These are phyloP conservation scores for Cordyceps cicadae DNA, from an alignment of 2,329 filamentous ascomycete genomes.

Conservation along the genomic window DNA sequence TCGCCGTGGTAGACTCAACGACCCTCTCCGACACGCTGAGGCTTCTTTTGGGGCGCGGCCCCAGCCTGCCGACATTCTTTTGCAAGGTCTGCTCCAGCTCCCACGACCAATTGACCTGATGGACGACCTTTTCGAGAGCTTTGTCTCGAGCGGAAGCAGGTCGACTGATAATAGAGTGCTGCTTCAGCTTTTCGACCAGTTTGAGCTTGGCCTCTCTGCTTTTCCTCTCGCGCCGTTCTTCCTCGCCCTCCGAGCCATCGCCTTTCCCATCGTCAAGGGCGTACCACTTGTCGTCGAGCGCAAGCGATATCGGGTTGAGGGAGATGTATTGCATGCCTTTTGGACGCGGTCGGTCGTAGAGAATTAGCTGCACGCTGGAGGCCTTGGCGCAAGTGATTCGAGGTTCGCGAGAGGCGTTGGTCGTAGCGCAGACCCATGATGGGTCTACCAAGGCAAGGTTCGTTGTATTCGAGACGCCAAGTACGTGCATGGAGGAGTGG, in stretches of 20 bases:
- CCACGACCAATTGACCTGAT: constrained; percentile 92
- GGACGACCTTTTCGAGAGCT: constrained; percentile 71
- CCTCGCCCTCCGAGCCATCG: constrained; percentile 58
- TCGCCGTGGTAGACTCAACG: constrained; percentile 82
- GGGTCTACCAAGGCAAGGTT: constrained; percentile 47
- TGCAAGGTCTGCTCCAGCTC: constrained; percentile 81
- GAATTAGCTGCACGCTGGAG: constrained; percentile 73
- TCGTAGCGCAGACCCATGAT: constrained; percentile 58
- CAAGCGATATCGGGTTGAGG: constrained; percentile 77
- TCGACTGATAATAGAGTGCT: constrained; percentile 76
- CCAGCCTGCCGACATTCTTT: constrained; percentile 80
- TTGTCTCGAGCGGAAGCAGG: constrained; percentile 73
- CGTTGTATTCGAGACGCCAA: constrained; percentile 70
- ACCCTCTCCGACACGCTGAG: constrained; percentile 91
- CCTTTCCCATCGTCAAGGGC: constrained; percentile 25
- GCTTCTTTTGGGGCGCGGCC: constrained; percentile 69
- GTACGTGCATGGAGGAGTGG: constrained; percentile 70
- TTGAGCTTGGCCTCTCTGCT: constrained; percentile 52
- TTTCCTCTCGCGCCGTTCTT: constrained; percentile 55
- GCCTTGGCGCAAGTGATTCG: constrained; percentile 64
- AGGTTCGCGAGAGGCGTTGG: constrained; percentile 50
- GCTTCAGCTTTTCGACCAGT: constrained; percentile 76
- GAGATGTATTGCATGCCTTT: constrained; percentile 95
- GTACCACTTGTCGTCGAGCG: constrained; percentile 63
- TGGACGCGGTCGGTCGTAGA: constrained; percentile 81